Conservation (phyloP, 257 asterid genomes). For the Solanum pennellii region DNA sequence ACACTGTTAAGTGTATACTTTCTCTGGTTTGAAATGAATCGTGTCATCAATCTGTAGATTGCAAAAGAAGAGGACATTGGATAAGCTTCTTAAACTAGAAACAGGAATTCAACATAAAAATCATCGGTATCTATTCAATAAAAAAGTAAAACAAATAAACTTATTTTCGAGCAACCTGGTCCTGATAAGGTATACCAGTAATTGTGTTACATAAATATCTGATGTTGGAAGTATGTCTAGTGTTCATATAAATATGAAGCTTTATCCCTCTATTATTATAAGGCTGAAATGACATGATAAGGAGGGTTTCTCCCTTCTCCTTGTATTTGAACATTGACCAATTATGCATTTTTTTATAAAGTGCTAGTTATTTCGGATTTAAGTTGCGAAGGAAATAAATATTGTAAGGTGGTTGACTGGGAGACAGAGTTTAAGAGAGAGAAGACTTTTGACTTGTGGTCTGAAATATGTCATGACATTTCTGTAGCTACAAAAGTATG, state of each 20-base stretch:
- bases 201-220: not conserved
- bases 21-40: slow-evolving; percentile 72
- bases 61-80: not conserved
- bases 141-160: not conserved
- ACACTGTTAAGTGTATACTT: slow-evolving; percentile 75
- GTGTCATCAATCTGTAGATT: slow-evolving; percentile 59
- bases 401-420: not conserved
- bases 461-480: not conserved
- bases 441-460: not conserved
- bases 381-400: not conserved
- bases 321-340: not conserved
- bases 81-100: not conserved
- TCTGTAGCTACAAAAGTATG: not conserved
- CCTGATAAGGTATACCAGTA: not conserved
- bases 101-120: not conserved
- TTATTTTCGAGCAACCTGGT: not conserved
- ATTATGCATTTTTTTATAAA: not conserved
- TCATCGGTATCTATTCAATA: not conserved
- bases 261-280: not conserved
- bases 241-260: not conserved
- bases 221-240: not conserved
- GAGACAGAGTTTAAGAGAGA: not conserved
- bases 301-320: not conserved
- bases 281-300: not conserved
- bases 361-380: not conserved